Evolutionary conservation across 768 basidiomycete species (phyloP).

Genomic region (Multifurca ochricompacta): DNA sequence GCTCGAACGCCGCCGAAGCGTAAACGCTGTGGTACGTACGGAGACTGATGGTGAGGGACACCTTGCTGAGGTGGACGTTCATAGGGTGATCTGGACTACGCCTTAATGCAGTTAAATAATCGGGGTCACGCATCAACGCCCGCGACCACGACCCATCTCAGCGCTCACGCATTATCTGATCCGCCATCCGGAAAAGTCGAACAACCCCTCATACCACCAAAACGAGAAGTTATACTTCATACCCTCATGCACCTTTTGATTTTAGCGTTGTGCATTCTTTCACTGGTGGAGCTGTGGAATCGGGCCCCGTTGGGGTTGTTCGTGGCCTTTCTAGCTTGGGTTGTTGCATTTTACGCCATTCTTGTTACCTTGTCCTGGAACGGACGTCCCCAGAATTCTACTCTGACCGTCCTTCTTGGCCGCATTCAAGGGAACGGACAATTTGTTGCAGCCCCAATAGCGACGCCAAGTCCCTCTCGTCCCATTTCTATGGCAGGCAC

Average conservation of each 20-base stretch:
- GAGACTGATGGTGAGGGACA: neutral
- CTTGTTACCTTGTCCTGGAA: conserved; percentile 51
- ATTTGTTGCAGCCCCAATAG: conserved; percentile 24
- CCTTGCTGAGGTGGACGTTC: neutral
- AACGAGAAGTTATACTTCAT: conserved; percentile 37
- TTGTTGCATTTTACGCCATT: conserved; percentile 45
- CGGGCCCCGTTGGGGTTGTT: conserved; percentile 49
- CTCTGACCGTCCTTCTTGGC: conserved; percentile 42
- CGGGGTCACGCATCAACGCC: conserved; percentile 40
- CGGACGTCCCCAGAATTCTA: conserved; percentile 48
- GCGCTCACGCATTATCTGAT: conserved; percentile 32
- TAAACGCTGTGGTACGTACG: conserved; percentile 56
- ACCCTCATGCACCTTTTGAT: conserved; percentile 49
- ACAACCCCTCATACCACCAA: conserved; percentile 31
- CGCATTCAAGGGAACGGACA: conserved; percentile 34
- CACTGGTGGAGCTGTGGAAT: conserved; percentile 52
- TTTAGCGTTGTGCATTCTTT: conserved; percentile 49
- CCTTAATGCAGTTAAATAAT: conserved; percentile 49
- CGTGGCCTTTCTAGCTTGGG: conserved; percentile 58
- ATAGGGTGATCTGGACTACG: conserved; percentile 71
- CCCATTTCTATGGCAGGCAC: conserved; percentile 35
- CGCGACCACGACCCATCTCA: conserved; percentile 43
- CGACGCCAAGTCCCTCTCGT: conserved; percentile 33
- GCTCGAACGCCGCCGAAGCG: conserved; percentile 65
- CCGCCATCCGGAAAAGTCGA: conserved; percentile 22